Evolutionary conservation across 1,284 basidiomycete genomes (phyloP), one percentile per base, ranked within the genome.

Genomic region (Chalciporus piperatoides): DNA sequence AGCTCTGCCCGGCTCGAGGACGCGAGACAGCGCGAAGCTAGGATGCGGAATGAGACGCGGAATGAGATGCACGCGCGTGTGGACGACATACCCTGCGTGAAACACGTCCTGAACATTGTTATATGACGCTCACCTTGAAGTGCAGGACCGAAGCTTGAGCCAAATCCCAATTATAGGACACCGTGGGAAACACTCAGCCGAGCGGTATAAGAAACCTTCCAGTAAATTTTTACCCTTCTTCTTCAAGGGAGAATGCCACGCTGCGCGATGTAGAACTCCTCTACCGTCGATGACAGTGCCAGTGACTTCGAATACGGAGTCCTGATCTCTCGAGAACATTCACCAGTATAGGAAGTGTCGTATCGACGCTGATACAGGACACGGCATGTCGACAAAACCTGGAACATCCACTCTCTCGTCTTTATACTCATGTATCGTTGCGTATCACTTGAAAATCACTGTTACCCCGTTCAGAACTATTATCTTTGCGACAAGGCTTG

Each of bases 341-440:
- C 46, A 63, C 65, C 74, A 74, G 74, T 66, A 52, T 76, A 76
- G 73, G 73, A 75, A 75, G 74, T 76, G 74, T 74, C 72, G 73
- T 72, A 60, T 74, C 63, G 71, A 71, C 74, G 62, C 23, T 59
- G 59, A 62, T 59, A 53, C 37, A 74, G 72, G 69, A 70, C 61
- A 63, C 71, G 73, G 72, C 74, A 76, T 73, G 73, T 74, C 72
- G 74, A 76, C 68, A 72, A 51, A 69, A 52, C 52, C 74, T 76
- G 74, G 70, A 60, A 75, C 73, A 76, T 67, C n/a, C n/a, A n/a
- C n/a, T n/a, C 55, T 10, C 33, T 39, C 39, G 32, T 48, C 17
- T 9, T 51, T 15, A 25, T 2, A 14, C 19, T 1, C 25, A 23
- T 53, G 46, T 53, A 48, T 37, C 6, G 19, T 15, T 35, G 23